Evolutionary conservation across 2,329 filamentous ascomycete genomes (phyloP), one percentile per base, ranked within the genome.

Genomic region (Neocatenulostroma microsporum): DNA sequence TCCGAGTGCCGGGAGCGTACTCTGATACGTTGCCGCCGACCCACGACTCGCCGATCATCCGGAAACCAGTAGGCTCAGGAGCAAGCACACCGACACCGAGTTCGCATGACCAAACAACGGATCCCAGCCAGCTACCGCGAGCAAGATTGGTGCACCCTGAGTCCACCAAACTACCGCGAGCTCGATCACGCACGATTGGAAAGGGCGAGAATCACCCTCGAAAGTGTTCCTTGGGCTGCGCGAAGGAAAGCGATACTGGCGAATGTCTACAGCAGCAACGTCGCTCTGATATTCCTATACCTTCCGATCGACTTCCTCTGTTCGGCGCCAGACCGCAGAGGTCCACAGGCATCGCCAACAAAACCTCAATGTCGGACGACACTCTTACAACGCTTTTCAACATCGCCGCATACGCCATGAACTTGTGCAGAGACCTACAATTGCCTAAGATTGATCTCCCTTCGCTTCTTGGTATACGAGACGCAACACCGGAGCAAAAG

Each of bases 141-240:
- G 47, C 56, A 2, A 39, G 44, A 17, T 39, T 54, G n/a, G 44
- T 55, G 4, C 50, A 48, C 29, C 54, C 55, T n/a, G 46, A 51
- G 13, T 38, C 48, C 18, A 53, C 54, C n/a, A 45, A 45, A 26
- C 37, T 53, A 11, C 46, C 49, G 26, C 40, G 32, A 14, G 30
- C 21, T 21, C 17, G 30, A 30, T 12, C 13, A 30, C 9, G 15
- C 29, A 15, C n/a, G 36, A 36, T 10, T 15, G 30, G 6, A 13
- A 34, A 15, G 14, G 15, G 19, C 18, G 30, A 11, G 47, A 36
- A 36, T 41, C n/a, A 26, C 15, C 11, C 6, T 12, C 5, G 21
- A 42, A 42, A 21, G 27, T 51, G 48, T 24, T 51, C 49, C 3
- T 38, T 51, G 1, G 47, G 51, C 18, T 49, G 48, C 33, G 30